Percentiles rank a stretch among this genome's conserved stretches.
phyloP scores from a whole-genome alignment of 345 rosid species.

The Turritis glabra region DNA sequence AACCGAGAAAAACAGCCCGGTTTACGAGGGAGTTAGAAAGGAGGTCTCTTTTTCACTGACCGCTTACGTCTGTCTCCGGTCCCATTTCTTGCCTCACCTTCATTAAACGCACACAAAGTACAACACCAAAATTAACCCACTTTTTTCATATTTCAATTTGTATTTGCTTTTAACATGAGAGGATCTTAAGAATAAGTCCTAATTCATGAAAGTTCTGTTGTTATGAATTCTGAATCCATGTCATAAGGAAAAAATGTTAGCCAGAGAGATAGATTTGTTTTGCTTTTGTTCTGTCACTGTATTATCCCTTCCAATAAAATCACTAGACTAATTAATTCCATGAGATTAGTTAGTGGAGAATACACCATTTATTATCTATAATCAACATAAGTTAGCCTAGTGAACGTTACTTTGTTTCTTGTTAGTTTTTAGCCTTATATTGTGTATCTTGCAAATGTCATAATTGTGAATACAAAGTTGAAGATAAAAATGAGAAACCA shows the following conservation, averaged over 20 bases:
- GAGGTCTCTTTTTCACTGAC: conserved; percentile 39
- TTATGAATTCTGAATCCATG: conserved; percentile 4
- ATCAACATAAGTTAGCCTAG: too few species aligned
- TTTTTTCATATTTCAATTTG: neutral
- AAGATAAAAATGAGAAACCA: neutral
- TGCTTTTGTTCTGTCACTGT: neutral
- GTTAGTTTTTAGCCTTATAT: neutral
- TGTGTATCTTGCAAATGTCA: neutral
- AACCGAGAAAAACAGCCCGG: conserved; percentile 55
- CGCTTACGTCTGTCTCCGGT: conserved; percentile 39
- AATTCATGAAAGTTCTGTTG: conserved; percentile 30
- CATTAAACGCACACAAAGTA: conserved; percentile 34
- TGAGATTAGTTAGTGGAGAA: neutral
- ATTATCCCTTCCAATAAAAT: neutral
- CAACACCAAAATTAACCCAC: conserved; percentile 5
- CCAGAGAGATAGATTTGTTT: neutral
- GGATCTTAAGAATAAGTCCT: conserved; percentile 19
- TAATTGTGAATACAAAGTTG: neutral
- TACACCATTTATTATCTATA: neutral
- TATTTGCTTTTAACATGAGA: neutral
- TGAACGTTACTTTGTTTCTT: neutral
- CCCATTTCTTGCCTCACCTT: conserved; percentile 31
- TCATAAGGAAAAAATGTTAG: neutral
- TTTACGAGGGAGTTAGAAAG: conserved; percentile 40
- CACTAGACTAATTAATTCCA: neutral